phyloP scores from a whole-genome alignment of 192 early-diverging fungal species.

The Coemansia sp. region DNA sequence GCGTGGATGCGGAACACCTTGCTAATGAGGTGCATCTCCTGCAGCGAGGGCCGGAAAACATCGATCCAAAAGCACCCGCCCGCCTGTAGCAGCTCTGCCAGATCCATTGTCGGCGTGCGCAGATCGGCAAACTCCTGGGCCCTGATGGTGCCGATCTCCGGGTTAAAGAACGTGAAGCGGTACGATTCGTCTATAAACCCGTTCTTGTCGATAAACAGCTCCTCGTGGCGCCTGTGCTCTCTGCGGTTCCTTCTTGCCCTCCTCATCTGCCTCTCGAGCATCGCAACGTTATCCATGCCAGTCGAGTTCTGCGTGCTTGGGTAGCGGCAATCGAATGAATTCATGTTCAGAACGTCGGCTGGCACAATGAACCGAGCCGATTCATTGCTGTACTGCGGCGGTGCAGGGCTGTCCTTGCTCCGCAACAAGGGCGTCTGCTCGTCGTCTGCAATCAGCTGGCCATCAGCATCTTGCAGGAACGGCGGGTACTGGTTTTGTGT shows the following conservation, averaged over 20 bases:
- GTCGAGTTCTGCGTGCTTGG: not conserved
- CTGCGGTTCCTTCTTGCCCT: constrained; percentile 11
- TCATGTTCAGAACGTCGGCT: constrained; percentile 22
- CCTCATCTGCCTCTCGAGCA: not conserved
- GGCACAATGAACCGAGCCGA: constrained; percentile 27
- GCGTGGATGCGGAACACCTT: constrained; percentile 77
- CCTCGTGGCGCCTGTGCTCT: constrained; percentile 37
- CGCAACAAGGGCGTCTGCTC: constrained; percentile 35
- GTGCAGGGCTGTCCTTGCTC: constrained; percentile 9
- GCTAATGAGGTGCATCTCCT: constrained; percentile 65
- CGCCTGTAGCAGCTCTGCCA: constrained; percentile 35
- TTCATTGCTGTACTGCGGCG: constrained; percentile 12
- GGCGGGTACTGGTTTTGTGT: constrained; percentile 7
- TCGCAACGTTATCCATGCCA: not conserved
- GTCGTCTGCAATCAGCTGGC: constrained; percentile 10
- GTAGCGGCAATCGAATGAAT: not conserved
- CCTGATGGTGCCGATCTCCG: constrained; percentile 63
- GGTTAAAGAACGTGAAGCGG: constrained; percentile 71
- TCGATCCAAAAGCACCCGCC: constrained; percentile 78
- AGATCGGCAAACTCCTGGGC: constrained; percentile 58
- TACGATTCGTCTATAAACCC: constrained; percentile 58
- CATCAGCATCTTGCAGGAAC: constrained; percentile 9
- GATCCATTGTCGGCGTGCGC: constrained; percentile 49
- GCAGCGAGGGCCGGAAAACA: constrained; percentile 61
- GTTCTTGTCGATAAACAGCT: constrained; percentile 54